phyloP scores from a whole-genome alignment of 2,329 filamentous ascomycete species.

The Fusarium praegraminearum region DNA sequence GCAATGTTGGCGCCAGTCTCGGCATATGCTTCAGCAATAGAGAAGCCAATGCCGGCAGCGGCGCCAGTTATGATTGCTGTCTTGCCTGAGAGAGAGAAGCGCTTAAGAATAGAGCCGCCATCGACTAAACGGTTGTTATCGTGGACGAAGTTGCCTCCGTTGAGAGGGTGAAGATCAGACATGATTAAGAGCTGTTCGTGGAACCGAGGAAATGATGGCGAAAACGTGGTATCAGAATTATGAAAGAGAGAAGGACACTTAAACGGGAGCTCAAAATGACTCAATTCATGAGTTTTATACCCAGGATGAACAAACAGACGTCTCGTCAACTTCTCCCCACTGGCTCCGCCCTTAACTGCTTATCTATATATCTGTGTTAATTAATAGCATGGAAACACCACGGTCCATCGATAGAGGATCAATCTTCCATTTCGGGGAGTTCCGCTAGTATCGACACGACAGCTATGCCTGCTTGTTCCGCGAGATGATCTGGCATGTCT shows the following conservation, averaged over 20 bases:
- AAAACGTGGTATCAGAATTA: neutral
- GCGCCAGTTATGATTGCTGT: conserved; percentile 76
- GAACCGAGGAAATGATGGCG: neutral
- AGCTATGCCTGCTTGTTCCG: conserved; percentile 11
- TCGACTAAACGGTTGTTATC: conserved; percentile 40
- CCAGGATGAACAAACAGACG: neutral
- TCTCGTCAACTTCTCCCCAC: conserved; percentile 7
- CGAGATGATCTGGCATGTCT: conserved; percentile 36
- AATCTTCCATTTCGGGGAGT: neutral
- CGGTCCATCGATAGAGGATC: neutral
- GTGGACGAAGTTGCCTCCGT: conserved; percentile 45
- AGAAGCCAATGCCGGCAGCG: conserved; percentile 72
- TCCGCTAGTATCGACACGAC: conserved; percentile 5
- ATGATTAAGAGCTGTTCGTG: conserved; percentile 15
- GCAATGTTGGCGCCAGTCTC: conserved; percentile 76
- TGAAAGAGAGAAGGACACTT: neutral
- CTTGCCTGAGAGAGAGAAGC: conserved; percentile 73
- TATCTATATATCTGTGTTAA: conserved; percentile 1
- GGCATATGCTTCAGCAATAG: conserved; percentile 70
- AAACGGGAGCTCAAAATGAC: neutral
- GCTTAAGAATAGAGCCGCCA: conserved; percentile 45
- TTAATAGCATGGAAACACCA: neutral
- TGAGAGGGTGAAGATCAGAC: conserved; percentile 42
- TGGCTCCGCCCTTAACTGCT: conserved; percentile 13
- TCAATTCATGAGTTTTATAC: conserved; percentile 22